phyloP scores from a whole-genome alignment of 345 rosid genomes.

The Lagerstroemia speciosa region DNA sequence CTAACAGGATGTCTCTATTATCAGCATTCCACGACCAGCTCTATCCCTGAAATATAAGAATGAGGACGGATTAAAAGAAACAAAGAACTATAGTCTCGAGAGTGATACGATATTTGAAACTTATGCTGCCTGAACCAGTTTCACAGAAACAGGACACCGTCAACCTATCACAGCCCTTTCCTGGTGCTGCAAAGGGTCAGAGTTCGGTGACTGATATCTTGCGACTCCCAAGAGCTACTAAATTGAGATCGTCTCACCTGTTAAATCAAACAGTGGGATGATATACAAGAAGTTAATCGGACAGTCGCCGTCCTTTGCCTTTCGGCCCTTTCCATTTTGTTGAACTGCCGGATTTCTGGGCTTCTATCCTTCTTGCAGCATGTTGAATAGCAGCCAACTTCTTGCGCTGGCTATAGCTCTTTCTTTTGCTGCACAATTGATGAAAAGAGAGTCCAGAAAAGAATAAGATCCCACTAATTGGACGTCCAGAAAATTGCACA shows the following conservation, averaged over 20 bases:
- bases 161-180: background rate
- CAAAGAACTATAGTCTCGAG: background rate
- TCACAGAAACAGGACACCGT: background rate
- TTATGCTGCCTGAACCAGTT: background rate
- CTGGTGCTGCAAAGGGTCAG: background rate
- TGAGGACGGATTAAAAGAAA: background rate
- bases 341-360: conserved; percentile 22
- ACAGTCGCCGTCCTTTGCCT: conserved; percentile 31
- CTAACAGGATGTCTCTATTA: background rate
- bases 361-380: conserved; percentile 51
- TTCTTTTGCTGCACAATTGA: conserved; percentile 41
- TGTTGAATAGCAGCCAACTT: conserved; percentile 51
- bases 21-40: conserved; percentile 2
- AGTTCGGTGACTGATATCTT: background rate
- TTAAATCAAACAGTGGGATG: background rate
- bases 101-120: background rate
- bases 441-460: background rate
- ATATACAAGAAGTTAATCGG: conserved; percentile 10
- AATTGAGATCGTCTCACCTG: conserved; percentile 2
- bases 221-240: background rate
- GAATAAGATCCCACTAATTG: background rate
- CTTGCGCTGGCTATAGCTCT: conserved; percentile 39
- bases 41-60: background rate
- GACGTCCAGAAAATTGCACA: background rate
- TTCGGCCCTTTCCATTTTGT: conserved; percentile 39